Percentiles rank a stretch among this genome's conserved stretches.
Conservation (phyloP, 179 eudicot species). For the Heliamphora pulchella region DNA sequence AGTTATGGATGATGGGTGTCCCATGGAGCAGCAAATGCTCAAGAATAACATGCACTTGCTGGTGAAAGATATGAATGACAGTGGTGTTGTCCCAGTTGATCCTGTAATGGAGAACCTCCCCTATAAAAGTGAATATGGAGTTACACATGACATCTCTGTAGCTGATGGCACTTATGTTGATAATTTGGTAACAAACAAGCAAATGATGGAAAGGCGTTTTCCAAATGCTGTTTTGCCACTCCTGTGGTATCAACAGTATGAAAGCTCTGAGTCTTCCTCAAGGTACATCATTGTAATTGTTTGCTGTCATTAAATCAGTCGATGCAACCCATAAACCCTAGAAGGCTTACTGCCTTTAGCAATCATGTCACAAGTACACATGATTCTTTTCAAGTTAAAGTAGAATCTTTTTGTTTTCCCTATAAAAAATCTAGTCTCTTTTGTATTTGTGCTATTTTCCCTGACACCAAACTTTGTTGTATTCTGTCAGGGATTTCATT, state of each 20-base stretch:
- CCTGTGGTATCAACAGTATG: slow-evolving; percentile 55
- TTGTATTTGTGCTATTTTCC: too few relatives aligned
- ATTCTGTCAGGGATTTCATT: neutral
- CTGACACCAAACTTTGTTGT: too few relatives aligned
- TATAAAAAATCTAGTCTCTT: too few relatives aligned
- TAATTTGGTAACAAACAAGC: slow-evolving; percentile 31
- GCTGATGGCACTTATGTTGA: slow-evolving; percentile 23
- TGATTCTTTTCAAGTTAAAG: neutral
- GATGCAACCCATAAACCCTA: neutral
- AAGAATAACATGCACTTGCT: slow-evolving; percentile 26
- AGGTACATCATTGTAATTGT: slow-evolving; percentile 44
- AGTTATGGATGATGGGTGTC: slow-evolving; percentile 35
- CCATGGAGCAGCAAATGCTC: slow-evolving; percentile 27
- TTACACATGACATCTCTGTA: slow-evolving; percentile 24
- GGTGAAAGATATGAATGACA: slow-evolving; percentile 27
- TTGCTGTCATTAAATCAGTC: slow-evolving; percentile 3
- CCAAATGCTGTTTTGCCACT: slow-evolving; percentile 55
- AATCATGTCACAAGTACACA: neutral
- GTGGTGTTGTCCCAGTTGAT: slow-evolving; percentile 30
- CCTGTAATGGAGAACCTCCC: slow-evolving; percentile 29
- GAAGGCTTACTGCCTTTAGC: neutral
- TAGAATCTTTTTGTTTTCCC: neutral
- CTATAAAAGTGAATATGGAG: slow-evolving; percentile 35
- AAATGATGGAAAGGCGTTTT: slow-evolving; percentile 41
- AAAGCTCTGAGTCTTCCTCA: slow-evolving; percentile 75